phyloP scores from a whole-genome alignment of 108 stramenopile species.

The Nitzschia sp. region DNA sequence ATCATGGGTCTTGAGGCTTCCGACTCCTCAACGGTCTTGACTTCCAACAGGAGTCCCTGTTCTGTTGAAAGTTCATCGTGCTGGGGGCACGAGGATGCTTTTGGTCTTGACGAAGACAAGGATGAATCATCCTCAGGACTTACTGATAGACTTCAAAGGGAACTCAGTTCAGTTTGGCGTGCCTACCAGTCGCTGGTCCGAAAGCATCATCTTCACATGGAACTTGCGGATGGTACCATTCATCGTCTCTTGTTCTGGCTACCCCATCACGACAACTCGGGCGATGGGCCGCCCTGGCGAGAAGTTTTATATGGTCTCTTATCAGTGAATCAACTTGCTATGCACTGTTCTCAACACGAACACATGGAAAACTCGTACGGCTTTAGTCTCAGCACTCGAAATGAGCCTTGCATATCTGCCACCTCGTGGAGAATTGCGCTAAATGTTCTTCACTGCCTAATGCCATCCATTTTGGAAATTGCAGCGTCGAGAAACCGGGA shows the following conservation, averaged over 20 bases:
- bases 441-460: conserved; percentile 32
- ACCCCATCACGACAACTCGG: conserved; percentile 25
- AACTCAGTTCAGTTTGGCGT: conserved; percentile 15
- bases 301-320: conserved; percentile 48
- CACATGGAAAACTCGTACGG: conserved; percentile 21
- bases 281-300: conserved; percentile 19
- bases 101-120: too few species aligned
- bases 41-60: too few species aligned
- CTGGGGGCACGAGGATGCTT: too few species aligned
- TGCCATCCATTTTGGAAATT: conserved; percentile 41
- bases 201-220: conserved; percentile 16
- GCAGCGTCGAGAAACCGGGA: neutral
- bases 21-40: neutral
- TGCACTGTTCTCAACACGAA: conserved; percentile 15
- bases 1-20: too few species aligned
- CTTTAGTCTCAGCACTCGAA: conserved; percentile 6
- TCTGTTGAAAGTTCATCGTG: too few species aligned
- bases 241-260: conserved; percentile 36
- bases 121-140: too few species aligned
- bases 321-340: conserved; percentile 38
- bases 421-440: conserved; percentile 25
- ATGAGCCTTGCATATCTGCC: conserved; percentile 19
- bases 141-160: too few species aligned
- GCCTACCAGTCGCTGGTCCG: conserved; percentile 8
- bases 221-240: conserved; percentile 24